Evolutionary conservation across 192 early-diverging fungal species (phyloP).

Genomic region (Rhizoclosmatium globosum): DNA sequence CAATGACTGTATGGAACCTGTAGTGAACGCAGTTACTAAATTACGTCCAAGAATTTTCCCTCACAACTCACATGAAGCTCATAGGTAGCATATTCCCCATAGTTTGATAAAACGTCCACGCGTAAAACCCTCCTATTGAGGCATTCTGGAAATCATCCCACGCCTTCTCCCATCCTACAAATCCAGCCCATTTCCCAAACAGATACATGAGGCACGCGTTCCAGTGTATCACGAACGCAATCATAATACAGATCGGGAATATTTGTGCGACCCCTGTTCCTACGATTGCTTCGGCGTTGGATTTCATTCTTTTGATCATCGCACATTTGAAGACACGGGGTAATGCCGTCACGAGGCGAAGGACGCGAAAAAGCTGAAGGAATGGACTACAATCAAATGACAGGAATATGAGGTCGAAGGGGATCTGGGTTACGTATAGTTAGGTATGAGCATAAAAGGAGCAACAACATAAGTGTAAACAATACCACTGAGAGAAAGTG

Average conservation of each 20-base stretch:
- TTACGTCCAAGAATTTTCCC: not conserved
- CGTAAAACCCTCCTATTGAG: not conserved
- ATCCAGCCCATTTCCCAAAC: slow-evolving; percentile 18
- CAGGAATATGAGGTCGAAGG: slow-evolving; percentile 17
- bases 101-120: slow-evolving; percentile 28
- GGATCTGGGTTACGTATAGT: slow-evolving; percentile 7
- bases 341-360: not conserved
- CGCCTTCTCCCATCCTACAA: slow-evolving; percentile 12
- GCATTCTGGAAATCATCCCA: slow-evolving; percentile 18
- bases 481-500: slow-evolving; percentile 10
- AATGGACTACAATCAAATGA: not conserved
- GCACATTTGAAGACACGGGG: not conserved
- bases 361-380: slow-evolving; percentile 4
- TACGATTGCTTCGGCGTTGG: not conserved
- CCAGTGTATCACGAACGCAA: slow-evolving; percentile 11
- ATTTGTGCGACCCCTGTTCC: not conserved
- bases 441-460: not conserved
- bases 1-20: slow-evolving; percentile 24
- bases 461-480: not conserved
- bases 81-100: slow-evolving; percentile 33
- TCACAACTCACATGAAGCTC: slow-evolving; percentile 12
- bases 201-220: slow-evolving; percentile 30
- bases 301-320: not conserved
- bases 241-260: slow-evolving; percentile 15
- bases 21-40: not conserved